Conservation (phyloP, 2,329 filamentous ascomycete species). For the Trichoderma sp. region DNA sequence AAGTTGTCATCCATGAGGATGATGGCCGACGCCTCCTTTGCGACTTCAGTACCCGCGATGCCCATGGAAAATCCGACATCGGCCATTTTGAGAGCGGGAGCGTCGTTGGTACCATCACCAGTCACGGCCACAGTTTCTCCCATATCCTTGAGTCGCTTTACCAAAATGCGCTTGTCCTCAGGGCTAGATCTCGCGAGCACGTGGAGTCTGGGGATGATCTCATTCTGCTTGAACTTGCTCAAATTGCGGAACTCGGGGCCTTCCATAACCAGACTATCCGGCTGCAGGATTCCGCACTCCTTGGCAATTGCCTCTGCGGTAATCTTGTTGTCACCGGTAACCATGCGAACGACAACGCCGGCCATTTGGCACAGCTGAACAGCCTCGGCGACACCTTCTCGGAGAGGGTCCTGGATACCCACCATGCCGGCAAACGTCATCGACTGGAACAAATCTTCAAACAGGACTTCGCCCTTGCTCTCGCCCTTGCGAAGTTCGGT, state of each 20-base stretch:
- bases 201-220: conserved; percentile 65
- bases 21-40: conserved; percentile 80
- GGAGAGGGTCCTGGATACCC: conserved; percentile 78
- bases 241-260: conserved; percentile 75
- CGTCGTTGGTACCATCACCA: conserved; percentile 81
- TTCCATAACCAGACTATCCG: conserved; percentile 69
- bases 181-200: conserved; percentile 73
- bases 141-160: conserved; percentile 66
- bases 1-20: conserved; percentile 89
- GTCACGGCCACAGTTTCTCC: conserved; percentile 79
- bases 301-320: conserved; percentile 76
- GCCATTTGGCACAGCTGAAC: conserved; percentile 71
- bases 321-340: conserved; percentile 77
- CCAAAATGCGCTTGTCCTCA: conserved; percentile 72
- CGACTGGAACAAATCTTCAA: conserved; percentile 63
- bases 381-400: conserved; percentile 69
- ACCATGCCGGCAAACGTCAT: conserved; percentile 70
- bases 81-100: conserved; percentile 74
- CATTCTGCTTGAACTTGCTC: conserved; percentile 60
- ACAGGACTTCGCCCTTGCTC: conserved; percentile 58
- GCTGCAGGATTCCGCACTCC: conserved; percentile 72
- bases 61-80: conserved; percentile 87
- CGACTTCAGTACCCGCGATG: conserved; percentile 77
- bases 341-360: conserved; percentile 79
- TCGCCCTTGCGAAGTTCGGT: conserved; percentile 53